Evolutionary conservation across 2,329 filamentous ascomycete genomes (phyloP), one percentile per base, ranked within the genome.

Genomic region (Diaporthe citriasiana): DNA sequence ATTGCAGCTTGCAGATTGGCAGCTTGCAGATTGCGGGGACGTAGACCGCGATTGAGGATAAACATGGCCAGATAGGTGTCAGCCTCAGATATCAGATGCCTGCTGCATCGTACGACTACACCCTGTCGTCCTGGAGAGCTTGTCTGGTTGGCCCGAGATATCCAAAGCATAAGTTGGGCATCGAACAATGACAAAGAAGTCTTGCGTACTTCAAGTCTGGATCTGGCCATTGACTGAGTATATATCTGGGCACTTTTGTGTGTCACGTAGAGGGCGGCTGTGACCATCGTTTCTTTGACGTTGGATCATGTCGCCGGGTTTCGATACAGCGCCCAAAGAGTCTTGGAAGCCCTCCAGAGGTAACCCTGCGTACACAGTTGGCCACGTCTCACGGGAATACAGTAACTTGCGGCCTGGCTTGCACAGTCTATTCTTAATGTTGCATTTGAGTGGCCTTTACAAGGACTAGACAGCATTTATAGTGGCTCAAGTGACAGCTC

Each of bases 41-140:
- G 30, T 22, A 38, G 57, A 15, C 22, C 45, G 51, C 33, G 45
- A 38, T 38, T 19, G 45, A 51, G 30, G 63, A 38, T 25, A 25
- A 38, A 51, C 45, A 38, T 66, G 63, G 45, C 47, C 63, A 66
- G 63, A 51, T 66, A 7, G 45, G 13, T 38, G 63, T 66, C 63
- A 51, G 63, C 63, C 63, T 66, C 42, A 27, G 45, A 25, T 51
- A 66, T 27, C 63, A 66, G 42, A 51, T 53, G 63, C 63, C 63
- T 66, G 30, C 45, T 27, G 25, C 45, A 72, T 73, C 72, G 72
- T 73, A 73, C 45, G 72, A 73, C 56, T 45, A 27, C 42, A 50
- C 60, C 60, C 60, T 51, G 60, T 42, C 42, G n/a, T 60, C 42
- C 42, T 27, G 45, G 9, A 13, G 7, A 51, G 33, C 33, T 9